Evolutionary conservation across 2,329 filamentous ascomycete species (phyloP).

Genomic region (Penicillium concentricum): DNA sequence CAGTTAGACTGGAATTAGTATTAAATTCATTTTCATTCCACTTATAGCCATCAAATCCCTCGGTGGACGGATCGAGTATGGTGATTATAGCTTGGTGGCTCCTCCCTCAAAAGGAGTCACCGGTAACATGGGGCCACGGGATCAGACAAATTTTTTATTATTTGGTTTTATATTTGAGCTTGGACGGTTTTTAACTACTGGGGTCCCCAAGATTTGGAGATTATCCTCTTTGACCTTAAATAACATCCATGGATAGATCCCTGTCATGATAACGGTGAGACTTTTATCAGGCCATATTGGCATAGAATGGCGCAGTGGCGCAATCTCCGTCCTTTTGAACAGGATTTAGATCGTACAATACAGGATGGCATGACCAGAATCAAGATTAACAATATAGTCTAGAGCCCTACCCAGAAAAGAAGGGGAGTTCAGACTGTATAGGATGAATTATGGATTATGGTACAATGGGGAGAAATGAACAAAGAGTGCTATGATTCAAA

Average conservation of each 20-base stretch:
- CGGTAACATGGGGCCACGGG: constrained; percentile 16
- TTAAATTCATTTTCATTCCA: too few relatives aligned
- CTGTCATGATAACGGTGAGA: neutral
- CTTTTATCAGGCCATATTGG: constrained; percentile 2
- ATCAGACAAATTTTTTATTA: constrained; percentile 7
- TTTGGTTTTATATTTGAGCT: neutral
- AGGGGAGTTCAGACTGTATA: neutral
- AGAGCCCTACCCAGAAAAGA: neutral
- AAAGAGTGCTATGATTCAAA: neutral
- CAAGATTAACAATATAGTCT: neutral
- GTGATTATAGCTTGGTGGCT: constrained; percentile 12
- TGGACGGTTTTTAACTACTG: neutral
- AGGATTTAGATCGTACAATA: neutral
- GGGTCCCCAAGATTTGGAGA: neutral
- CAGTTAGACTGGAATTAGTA: too few relatives aligned
- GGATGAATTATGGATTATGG: constrained; percentile 5
- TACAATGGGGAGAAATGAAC: constrained; percentile 1
- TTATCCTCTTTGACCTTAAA: neutral
- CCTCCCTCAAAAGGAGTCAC: constrained; percentile 24
- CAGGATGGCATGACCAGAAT: neutral
- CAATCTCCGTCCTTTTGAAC: neutral
- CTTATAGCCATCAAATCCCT: neutral
- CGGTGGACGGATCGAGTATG: constrained; percentile 19
- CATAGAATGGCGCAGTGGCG: neutral
- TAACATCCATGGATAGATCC: too few relatives aligned